Base-by-base conservation (phyloP, 1,284 basidiomycete genomes). In the Marasmius fiardii region DNA sequence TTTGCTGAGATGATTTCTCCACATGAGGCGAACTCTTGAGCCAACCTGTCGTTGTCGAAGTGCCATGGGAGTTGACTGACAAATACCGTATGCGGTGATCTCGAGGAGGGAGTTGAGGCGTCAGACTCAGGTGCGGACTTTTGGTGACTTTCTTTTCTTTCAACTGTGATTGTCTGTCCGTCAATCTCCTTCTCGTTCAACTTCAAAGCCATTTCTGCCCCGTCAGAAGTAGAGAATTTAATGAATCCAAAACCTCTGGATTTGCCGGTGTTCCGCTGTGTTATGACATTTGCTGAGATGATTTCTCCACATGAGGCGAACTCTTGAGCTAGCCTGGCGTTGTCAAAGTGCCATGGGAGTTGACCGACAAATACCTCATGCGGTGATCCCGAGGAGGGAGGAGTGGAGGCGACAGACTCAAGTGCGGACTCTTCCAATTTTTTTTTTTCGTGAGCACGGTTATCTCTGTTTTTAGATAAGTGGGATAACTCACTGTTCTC, bases 341-440 rank as follows among this genome's bases (percentile, higher is more conserved):
- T 92, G 79, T 98, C 96, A 63, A 99, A 89, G 71, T 94, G 94
- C 95, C 95, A 99, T 33, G 93, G 96, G 50, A 99, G 82, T 61
- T 86, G 85, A 54, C 96, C 96, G 63, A 99, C 93, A 68, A 95
- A 99, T 66, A 98, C 82, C 52, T 87, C 89, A n/a, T 37, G 35
- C n/a, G 35, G 35, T 37, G n/a, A n/a, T n/a, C n/a, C n/a, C n/a
- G n/a, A n/a, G n/a, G n/a, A n/a, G n/a, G n/a, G n/a, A n/a, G n/a
- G n/a, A n/a, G n/a, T n/a, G n/a, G n/a, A n/a, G n/a, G n/a, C n/a
- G n/a, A n/a, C n/a, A n/a, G n/a, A n/a, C n/a, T n/a, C n/a, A n/a
- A n/a, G n/a, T n/a, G n/a, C n/a, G n/a, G n/a, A n/a, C n/a, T n/a
- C n/a, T n/a, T n/a, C n/a, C n/a, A n/a, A n/a, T n/a, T n/a, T n/a